Percentiles rank a stretch among this genome's conserved stretches.
Evolutionary conservation across 495 filamentous ascomycete genomes (phyloP).

Genomic region (Hypoxylon subgilvum): DNA sequence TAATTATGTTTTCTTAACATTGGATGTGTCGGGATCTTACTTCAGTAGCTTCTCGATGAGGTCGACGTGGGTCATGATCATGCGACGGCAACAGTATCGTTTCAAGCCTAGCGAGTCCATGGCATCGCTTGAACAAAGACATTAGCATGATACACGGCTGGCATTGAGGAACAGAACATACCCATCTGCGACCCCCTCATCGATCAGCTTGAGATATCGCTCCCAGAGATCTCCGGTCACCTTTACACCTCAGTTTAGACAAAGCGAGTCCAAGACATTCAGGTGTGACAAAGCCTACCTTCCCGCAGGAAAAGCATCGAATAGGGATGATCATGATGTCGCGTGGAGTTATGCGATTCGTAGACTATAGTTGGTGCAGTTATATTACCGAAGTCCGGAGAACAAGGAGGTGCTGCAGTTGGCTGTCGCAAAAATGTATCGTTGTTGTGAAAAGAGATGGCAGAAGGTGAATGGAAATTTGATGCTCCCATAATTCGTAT

Average conservation of each 20-base stretch:
- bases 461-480: constrained; percentile 10
- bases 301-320: constrained; percentile 98
- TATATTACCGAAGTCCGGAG: background rate
- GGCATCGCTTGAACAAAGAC: constrained; percentile 68
- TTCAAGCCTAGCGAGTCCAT: constrained; percentile 93
- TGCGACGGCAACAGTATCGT: constrained; percentile 95
- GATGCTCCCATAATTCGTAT: too few species aligned
- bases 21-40: constrained; percentile 56
- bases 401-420: background rate
- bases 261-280: background rate
- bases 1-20: background rate
- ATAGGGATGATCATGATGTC: constrained; percentile 94
- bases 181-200: constrained; percentile 79
- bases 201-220: constrained; percentile 82
- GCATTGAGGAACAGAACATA: constrained; percentile 46
- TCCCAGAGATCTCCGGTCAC: constrained; percentile 98
- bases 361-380: constrained; percentile 1
- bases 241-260: constrained; percentile 53
- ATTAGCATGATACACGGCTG: constrained; percentile 10
- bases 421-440: constrained; percentile 2
- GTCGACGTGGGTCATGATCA: constrained; percentile 99
- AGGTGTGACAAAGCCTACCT: constrained; percentile 62
- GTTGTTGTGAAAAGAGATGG: too few species aligned
- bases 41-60: constrained; percentile 97
- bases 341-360: background rate